Conservation (phyloP, 176 grass and related monocot species). For the Rhynchospora breviuscula region DNA sequence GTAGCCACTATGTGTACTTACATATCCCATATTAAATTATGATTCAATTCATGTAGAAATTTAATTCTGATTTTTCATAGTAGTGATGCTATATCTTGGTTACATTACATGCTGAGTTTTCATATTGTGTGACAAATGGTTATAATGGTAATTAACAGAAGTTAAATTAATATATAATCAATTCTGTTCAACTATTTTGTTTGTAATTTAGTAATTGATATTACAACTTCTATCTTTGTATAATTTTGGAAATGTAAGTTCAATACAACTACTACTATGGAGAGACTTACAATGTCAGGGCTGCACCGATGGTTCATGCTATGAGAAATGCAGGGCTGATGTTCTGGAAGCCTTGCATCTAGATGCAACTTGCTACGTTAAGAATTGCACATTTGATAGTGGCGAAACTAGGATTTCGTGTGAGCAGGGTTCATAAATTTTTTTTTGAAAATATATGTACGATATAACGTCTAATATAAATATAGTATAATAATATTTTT, state of each 20-base stretch:
- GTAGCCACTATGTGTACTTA: neutral
- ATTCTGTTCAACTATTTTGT: neutral
- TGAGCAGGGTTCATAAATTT: too few species aligned
- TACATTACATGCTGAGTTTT: too few species aligned
- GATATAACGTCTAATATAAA: too few species aligned
- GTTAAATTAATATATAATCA: neutral
- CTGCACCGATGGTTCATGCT: constrained; percentile 20
- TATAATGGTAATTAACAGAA: constrained; percentile 16
- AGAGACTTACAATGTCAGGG: constrained; percentile 4
- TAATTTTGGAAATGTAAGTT: neutral
- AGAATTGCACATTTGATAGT: constrained; percentile 43
- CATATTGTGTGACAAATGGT: constrained; percentile 30
- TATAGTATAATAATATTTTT: too few species aligned
- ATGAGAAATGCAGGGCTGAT: constrained; percentile 24
- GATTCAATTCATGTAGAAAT: too few species aligned
- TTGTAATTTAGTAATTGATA: neutral
- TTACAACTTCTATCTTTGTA: neutral
- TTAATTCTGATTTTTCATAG: too few species aligned
- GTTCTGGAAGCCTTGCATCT: constrained; percentile 19
- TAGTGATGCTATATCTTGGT: too few species aligned
- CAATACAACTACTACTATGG: constrained; percentile 18
- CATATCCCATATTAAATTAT: neutral
- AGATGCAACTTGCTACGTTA: constrained; percentile 10
- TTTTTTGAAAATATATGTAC: too few species aligned
- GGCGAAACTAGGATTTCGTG: too few species aligned